Conservation (phyloP, 495 filamentous ascomycete genomes). For the Penicillium argentinense region DNA sequence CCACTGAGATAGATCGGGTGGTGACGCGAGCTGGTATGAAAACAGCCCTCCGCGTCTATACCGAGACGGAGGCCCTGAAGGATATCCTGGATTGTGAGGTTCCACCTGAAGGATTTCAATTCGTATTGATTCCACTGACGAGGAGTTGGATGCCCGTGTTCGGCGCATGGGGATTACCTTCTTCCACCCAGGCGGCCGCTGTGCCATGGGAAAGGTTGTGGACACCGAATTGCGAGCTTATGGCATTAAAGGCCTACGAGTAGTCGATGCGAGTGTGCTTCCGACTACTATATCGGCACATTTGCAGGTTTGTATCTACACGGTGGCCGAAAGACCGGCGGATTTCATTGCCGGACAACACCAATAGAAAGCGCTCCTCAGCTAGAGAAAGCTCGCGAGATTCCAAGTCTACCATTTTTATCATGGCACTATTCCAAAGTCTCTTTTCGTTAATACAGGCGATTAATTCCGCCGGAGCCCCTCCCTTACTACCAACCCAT, state of each 20-base stretch:
- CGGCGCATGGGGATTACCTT: conserved; percentile 20
- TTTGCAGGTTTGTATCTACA: conserved; percentile 34
- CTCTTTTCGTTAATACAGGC: no score
- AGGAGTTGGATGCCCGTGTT: conserved; percentile 27
- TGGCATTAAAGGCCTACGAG: conserved; percentile 35
- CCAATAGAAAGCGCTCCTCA: no score
- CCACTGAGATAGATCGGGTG: conserved; percentile 34
- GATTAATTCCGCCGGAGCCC: no score
- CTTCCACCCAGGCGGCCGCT: conserved; percentile 31
- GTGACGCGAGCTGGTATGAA: conserved; percentile 24
- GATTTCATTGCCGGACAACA: conserved; percentile 16
- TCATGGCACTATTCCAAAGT: no score
- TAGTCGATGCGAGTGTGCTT: conserved; percentile 42
- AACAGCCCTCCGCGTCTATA: conserved; percentile 4
- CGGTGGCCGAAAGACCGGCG: conserved; percentile 34
- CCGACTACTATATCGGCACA: conserved; percentile 32
- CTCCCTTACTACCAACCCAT: no score
- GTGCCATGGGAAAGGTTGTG: conserved; percentile 43
- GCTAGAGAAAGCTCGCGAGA: no score
- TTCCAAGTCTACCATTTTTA: no score
- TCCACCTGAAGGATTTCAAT: conserved; percentile 13
- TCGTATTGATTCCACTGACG: conserved; percentile 26
- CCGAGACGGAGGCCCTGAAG: conserved; percentile 19
- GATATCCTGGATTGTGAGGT: conserved; percentile 24
- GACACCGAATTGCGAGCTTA: conserved; percentile 35